Evolutionary conservation across 2,329 filamentous ascomycete species (phyloP).

Genomic region (Nothopassalora personata): DNA sequence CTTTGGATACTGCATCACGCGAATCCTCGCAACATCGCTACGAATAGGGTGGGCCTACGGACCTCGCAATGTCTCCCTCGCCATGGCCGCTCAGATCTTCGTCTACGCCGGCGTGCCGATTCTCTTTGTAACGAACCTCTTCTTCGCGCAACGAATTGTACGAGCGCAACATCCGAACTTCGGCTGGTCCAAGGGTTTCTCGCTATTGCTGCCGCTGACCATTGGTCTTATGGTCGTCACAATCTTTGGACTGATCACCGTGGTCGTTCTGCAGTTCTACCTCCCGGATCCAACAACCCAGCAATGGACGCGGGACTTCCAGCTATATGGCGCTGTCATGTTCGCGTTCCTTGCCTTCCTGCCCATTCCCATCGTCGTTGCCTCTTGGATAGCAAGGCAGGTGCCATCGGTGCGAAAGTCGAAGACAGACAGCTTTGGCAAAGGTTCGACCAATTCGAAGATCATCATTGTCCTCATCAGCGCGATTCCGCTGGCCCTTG

Average conservation of each 20-base stretch:
- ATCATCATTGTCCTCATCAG: constrained; percentile 58
- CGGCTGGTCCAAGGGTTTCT: constrained; percentile 60
- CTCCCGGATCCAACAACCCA: constrained; percentile 51
- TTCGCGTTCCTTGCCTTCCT: constrained; percentile 63
- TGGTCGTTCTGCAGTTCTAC: constrained; percentile 61
- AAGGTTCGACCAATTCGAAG: constrained; percentile 63
- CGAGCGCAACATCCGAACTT: constrained; percentile 65
- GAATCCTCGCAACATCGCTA: constrained; percentile 44
- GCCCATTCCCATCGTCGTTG: constrained; percentile 53
- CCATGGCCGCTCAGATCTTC: constrained; percentile 61
- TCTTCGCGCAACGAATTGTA: constrained; percentile 70
- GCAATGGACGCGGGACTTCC: constrained; percentile 55
- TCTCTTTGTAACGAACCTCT: constrained; percentile 70
- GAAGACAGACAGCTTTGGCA: constrained; percentile 57
- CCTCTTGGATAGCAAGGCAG: constrained; percentile 44
- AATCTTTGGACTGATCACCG: constrained; percentile 61
- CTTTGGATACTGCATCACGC: constrained; percentile 51
- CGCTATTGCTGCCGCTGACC: constrained; percentile 51
- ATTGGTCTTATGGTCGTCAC: constrained; percentile 55
- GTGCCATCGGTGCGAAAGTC: constrained; percentile 19
- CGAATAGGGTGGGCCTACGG: constrained; percentile 53
- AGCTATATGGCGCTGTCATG: constrained; percentile 57
- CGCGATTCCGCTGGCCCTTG: constrained; percentile 57
- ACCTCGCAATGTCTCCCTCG: constrained; percentile 33
- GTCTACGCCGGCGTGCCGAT: constrained; percentile 68